A percentile compares a stretch with the other conserved stretches of the same genome.
Evolutionary conservation across 1,284 basidiomycete species (phyloP).

Genomic region (Apiotrichum veenhuisii): DNA sequence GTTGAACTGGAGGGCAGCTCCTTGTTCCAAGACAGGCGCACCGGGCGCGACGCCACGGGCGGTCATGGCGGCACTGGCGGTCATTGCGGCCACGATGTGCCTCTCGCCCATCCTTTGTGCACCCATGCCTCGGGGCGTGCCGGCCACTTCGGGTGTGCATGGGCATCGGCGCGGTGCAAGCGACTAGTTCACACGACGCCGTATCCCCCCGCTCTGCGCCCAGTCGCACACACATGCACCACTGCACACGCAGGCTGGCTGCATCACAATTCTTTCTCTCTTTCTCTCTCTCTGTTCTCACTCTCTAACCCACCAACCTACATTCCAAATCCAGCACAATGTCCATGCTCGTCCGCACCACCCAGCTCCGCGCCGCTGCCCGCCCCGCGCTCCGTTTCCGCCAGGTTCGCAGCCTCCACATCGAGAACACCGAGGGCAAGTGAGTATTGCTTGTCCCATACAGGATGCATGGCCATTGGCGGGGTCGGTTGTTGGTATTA

Average conservation of each 20-base stretch:
- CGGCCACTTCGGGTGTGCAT: not conserved
- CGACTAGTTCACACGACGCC: no score
- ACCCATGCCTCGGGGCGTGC: not conserved
- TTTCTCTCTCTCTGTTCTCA: not conserved
- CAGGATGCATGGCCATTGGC: no score
- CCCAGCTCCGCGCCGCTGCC: slow-evolving; percentile 2
- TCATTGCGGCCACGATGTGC: no score
- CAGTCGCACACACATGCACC: not conserved
- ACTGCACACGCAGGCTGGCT: not conserved
- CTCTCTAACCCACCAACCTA: no score
- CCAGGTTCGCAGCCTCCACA: slow-evolving; percentile 5
- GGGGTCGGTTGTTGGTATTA: no score
- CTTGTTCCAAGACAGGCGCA: not conserved
- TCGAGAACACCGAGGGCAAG: slow-evolving; percentile 5
- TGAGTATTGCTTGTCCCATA: not conserved
- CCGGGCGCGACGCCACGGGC: not conserved
- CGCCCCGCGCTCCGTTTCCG: not conserved
- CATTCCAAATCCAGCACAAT: not conserved
- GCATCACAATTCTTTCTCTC: not conserved
- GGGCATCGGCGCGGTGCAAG: not conserved
- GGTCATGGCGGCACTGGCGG: not conserved
- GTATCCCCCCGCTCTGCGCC: not conserved
- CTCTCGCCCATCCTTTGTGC: not conserved
- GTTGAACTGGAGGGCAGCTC: no score
- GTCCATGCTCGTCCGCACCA: slow-evolving; percentile 4